Evolutionary conservation across 768 basidiomycete species (phyloP).

Genomic region (Astraeus odoratus): DNA sequence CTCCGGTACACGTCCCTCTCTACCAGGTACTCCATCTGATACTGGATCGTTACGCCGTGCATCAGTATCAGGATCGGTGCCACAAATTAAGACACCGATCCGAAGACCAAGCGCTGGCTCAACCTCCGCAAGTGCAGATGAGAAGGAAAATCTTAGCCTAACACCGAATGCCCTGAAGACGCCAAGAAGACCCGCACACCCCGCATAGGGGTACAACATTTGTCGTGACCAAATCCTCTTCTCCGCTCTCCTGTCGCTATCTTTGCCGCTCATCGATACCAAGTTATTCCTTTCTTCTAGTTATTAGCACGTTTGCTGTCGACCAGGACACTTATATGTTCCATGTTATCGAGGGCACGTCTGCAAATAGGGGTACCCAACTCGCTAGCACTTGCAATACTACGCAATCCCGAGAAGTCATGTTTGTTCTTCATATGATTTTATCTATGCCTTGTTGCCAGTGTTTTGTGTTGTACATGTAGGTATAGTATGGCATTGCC

Average conservation of each 20-base stretch:
- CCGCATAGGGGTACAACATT: slow-evolving; percentile 5
- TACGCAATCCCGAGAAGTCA: neutral
- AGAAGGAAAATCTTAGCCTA: slow-evolving; percentile 53
- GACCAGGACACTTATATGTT: slow-evolving; percentile 4
- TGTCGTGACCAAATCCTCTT: slow-evolving; percentile 8
- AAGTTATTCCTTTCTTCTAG: slow-evolving; percentile 5
- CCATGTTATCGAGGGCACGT: slow-evolving; percentile 1
- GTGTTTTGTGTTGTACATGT: slow-evolving; percentile 19
- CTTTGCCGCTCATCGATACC: slow-evolving; percentile 6
- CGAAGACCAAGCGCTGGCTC: slow-evolving; percentile 29
- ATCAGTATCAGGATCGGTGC: slow-evolving; percentile 26
- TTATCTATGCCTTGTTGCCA: slow-evolving; percentile 11
- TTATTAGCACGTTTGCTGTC: slow-evolving; percentile 9
- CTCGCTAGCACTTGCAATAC: slow-evolving; percentile 5
- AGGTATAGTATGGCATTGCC: slow-evolving; percentile 1
- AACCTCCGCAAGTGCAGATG: slow-evolving; percentile 41
- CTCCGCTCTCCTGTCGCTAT: slow-evolving; percentile 4
- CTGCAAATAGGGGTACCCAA: slow-evolving; percentile 1
- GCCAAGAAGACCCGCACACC: slow-evolving; percentile 13
- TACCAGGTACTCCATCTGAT: slow-evolving; percentile 1
- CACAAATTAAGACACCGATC: slow-evolving; percentile 28
- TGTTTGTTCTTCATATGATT: slow-evolving; percentile 12
- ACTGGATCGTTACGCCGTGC: slow-evolving; percentile 19
- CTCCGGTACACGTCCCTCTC: slow-evolving; percentile 11
- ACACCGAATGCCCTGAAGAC: slow-evolving; percentile 16